Percentiles rank a stretch among this genome's conserved stretches.
Evolutionary conservation across 768 basidiomycete species (phyloP).

Genomic region (Epithele typhae): DNA sequence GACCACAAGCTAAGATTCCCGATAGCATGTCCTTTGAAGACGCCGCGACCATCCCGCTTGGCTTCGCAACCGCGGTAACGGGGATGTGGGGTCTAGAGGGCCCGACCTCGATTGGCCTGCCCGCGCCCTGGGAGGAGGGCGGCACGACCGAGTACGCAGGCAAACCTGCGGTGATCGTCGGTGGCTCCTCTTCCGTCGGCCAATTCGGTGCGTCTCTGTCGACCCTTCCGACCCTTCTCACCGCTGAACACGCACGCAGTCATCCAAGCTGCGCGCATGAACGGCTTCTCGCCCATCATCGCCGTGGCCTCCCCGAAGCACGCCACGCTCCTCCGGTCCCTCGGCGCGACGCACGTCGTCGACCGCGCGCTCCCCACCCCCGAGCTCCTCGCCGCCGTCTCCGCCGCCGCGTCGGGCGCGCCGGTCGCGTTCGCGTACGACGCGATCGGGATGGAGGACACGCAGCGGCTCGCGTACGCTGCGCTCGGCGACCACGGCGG

Average conservation of each 20-base stretch:
- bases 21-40: slow-evolving; percentile 25
- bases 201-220: slow-evolving; percentile 23
- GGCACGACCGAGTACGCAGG: slow-evolving; percentile 6
- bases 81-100: slow-evolving; percentile 24
- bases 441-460: slow-evolving; percentile 18
- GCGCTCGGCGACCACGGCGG: slow-evolving; percentile 21
- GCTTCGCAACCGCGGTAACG: slow-evolving; percentile 24
- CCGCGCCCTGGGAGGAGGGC: slow-evolving; percentile 12
- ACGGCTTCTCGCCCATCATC: slow-evolving; percentile 27
- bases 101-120: slow-evolving; percentile 2
- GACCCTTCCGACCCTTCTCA: background rate
- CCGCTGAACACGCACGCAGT: slow-evolving; percentile 5
- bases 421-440: slow-evolving; percentile 24
- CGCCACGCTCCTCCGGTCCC: slow-evolving; percentile 8
- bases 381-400: slow-evolving; percentile 8
- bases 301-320: slow-evolving; percentile 23
- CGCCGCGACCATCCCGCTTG: slow-evolving; percentile 28
- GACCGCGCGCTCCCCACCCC: slow-evolving; percentile 18
- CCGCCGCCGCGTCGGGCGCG: slow-evolving; percentile 11
- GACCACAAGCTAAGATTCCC: slow-evolving; percentile 21
- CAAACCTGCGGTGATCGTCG: slow-evolving; percentile 23
- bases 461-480: slow-evolving; percentile 18
- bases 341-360: slow-evolving; percentile 25
- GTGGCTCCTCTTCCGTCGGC: slow-evolving; percentile 26
- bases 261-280: slow-evolving; percentile 23